These are phyloP conservation scores for Aspergillus fischeri DNA, from an alignment of 2,329 filamentous ascomycete species.

Conservation along the genomic window DNA sequence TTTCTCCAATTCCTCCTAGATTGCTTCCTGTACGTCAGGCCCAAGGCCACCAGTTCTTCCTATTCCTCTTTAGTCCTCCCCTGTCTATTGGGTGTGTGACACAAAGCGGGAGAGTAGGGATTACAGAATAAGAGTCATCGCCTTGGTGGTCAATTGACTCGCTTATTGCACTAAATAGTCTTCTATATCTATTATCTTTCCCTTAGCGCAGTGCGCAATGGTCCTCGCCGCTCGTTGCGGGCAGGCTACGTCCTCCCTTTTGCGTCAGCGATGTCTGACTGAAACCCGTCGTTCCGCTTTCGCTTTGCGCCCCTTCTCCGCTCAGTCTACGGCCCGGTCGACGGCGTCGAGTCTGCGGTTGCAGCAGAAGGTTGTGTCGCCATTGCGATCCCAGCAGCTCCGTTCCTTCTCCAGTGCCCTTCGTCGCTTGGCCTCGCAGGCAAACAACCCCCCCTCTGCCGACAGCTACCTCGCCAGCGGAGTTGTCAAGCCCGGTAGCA, in stretches of 20 bases:
- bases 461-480: constrained; percentile 88
- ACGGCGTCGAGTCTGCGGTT: constrained; percentile 32
- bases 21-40: constrained; percentile 6
- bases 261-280: constrained; percentile 40
- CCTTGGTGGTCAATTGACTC: constrained; percentile 15
- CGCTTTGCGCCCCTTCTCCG: constrained; percentile 37
- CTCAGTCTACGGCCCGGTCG: constrained; percentile 30
- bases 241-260: constrained; percentile 38
- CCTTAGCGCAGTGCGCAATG: constrained; percentile 37
- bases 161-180: not conserved
- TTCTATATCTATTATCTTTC: constrained; percentile 1
- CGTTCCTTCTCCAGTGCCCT: constrained; percentile 42
- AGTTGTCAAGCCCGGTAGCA: constrained; percentile 69
- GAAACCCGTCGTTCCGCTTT: constrained; percentile 34
- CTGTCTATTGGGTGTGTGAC: constrained; percentile 17
- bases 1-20: constrained; percentile 7
- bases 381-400: constrained; percentile 40
- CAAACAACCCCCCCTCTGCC: constrained; percentile 71
- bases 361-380: constrained; percentile 32
- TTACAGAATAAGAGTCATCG: constrained; percentile 5
- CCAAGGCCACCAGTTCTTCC: constrained; percentile 1
- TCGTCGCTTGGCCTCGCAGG: constrained; percentile 37
- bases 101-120: constrained; percentile 21
- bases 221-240: constrained; percentile 44
- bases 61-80: constrained; percentile 13